These are phyloP conservation scores for Sporormia fimetaria DNA, from an alignment of 495 filamentous ascomycete species.

Conservation along the genomic window DNA sequence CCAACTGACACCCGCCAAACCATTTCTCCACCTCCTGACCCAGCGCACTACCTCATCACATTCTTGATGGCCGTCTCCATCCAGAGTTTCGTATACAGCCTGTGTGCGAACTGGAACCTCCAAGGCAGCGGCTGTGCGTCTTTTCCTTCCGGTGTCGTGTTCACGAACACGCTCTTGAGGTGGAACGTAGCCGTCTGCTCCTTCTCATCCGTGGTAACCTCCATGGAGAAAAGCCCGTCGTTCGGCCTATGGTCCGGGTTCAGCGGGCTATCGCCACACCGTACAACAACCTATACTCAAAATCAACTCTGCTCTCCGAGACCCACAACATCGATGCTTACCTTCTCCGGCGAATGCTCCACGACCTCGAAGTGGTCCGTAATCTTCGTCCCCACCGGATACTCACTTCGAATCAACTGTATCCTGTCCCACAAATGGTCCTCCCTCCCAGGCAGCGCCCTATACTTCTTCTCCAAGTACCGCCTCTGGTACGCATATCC, in stretches of 20 bases:
- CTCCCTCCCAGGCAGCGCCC: conserved; percentile 15
- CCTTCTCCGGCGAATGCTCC: conserved; percentile 21
- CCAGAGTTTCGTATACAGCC: conserved; percentile 25
- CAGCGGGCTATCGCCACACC: conserved; percentile 21
- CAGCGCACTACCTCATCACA: conserved; percentile 11
- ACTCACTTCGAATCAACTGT: conserved; percentile 14
- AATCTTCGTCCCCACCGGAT: conserved; percentile 23
- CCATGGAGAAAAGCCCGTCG: conserved; percentile 25
- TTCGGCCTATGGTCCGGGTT: conserved; percentile 9
- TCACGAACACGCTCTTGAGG: conserved; percentile 25
- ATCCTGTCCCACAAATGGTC: conserved; percentile 19
- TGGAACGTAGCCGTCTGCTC: conserved; percentile 22
- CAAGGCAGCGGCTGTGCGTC: conserved; percentile 13
- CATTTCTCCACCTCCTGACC: background rate
- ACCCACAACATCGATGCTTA: conserved; percentile 1
- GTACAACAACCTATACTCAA: conserved; percentile 17
- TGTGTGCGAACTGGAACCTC: conserved; percentile 17
- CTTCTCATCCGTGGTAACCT: conserved; percentile 23
- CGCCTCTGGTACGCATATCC: conserved; percentile 24
- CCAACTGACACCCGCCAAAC: background rate
- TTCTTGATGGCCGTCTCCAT: conserved; percentile 25
- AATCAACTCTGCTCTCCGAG: background rate
- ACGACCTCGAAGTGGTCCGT: conserved; percentile 28
- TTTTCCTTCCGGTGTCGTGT: conserved; percentile 20
- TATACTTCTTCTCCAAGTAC: conserved; percentile 22